Evolutionary conservation across 2,329 filamentous ascomycete genomes (phyloP), one percentile per base, ranked within the genome.

Genomic region (Tricladium varicosporioides): DNA sequence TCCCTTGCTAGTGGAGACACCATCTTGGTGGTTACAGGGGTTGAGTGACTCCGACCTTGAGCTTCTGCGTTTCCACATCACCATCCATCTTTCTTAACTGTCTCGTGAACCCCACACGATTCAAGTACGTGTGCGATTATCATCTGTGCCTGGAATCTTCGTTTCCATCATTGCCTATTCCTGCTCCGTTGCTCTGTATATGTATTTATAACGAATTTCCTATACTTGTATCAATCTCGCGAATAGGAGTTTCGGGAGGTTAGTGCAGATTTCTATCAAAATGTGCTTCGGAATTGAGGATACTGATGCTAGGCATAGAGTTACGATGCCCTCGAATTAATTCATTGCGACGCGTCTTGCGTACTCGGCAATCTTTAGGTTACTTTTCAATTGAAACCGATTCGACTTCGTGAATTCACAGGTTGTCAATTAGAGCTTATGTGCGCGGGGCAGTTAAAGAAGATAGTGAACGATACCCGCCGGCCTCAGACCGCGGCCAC

Each of bases 331-430:
- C 56, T 42, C 49, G 32, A 57, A 53, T 44, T 62, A 58, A 57
- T 36, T 57, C 36, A 64, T 64, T 59, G 49, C 63, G 60, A 67
- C 64, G 64, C 63, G 64, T 64, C 49, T 59, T 40, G 27, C 27
- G 27, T 51, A 51, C 36, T 27, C 40, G 16, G 44, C 22, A 54
- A 19, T 15, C 50, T 3, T 31, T 31, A 19, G 22, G 45, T 33
- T 15, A 22, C 19, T 46, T 31, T 47, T 33, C 56, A 57, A 60
- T 59, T 54, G 49, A 53, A 33, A 44, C 43, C 15, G 46, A 33
- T 33, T 52, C 36, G 47, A 43, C 31, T 42, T 51, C 53, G 49
- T 57, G 50, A 58, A 62, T 52, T 58, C 15, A 27, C 52, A 11
- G 8, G 13, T 46, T n/a, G 18, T 31, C 43, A 18, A 33, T 33